phyloP scores from a whole-genome alignment of 1,284 basidiomycete species.

The Ceratobasidium papillatum region DNA sequence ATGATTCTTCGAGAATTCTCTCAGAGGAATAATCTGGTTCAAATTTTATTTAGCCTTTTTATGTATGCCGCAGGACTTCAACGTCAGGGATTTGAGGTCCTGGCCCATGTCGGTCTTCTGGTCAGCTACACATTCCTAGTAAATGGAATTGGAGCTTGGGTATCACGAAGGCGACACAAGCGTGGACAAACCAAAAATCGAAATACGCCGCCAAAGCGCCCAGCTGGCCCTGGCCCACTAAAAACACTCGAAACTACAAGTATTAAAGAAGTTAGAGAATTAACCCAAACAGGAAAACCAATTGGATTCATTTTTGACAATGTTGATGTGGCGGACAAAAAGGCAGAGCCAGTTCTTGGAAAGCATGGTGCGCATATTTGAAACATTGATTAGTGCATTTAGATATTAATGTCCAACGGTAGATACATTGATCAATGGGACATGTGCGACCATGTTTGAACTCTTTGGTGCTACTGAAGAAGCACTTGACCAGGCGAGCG shows the following conservation, averaged over 20 bases:
- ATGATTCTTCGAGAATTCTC: slow-evolving; percentile 50
- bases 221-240: background rate
- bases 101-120: slow-evolving; percentile 48
- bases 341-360: slow-evolving; percentile 52
- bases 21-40: slow-evolving; percentile 50
- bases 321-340: slow-evolving; percentile 51
- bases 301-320: slow-evolving; percentile 53
- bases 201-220: too few relatives aligned
- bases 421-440: background rate
- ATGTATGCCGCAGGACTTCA: slow-evolving; percentile 51
- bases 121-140: slow-evolving; percentile 50
- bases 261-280: slow-evolving; percentile 25
- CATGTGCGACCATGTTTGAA: background rate
- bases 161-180: background rate
- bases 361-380: slow-evolving; percentile 46
- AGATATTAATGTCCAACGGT: background rate
- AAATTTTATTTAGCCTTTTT: slow-evolving; percentile 51
- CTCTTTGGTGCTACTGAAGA: background rate
- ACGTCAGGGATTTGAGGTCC: slow-evolving; percentile 50
- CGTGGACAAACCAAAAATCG: background rate
- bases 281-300: slow-evolving; percentile 45
- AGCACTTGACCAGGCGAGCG: background rate
- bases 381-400: too few relatives aligned
- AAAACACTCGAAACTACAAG: slow-evolving; percentile 40
- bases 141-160: background rate